Base-by-base conservation (phyloP, 2,329 filamentous ascomycete genomes). In the Nectriaceae sp. region DNA sequence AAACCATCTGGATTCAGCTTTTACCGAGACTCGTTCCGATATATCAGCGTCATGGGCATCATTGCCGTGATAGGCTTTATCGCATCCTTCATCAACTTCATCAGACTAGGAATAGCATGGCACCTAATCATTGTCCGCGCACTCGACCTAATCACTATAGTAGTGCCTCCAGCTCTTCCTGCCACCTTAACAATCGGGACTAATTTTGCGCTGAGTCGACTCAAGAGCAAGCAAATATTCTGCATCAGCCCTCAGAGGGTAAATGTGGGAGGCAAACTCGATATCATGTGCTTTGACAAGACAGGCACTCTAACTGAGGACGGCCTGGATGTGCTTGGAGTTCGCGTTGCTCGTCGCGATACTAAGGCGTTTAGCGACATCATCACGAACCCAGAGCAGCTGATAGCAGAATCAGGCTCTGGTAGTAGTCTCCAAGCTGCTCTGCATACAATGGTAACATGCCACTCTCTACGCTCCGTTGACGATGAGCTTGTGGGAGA, bases 1-100 rank as follows among this genome's bases (percentile, higher is more conserved):
- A 99, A 99, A 65, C 94, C 94, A 2, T 96, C 93, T 1, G 93
- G 93, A 0, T 99, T 99, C 81, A 97, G 95, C 63, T 99, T 99
- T 67, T 99, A 99, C 68, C 84, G 90, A 36, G 94, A 99, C 68
- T 97, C 93, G 0, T 99, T 99, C 72, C 85, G 92, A 19, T 99
- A 99, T 67, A 97, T 99, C 51, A 91, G 89, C 4, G 94, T 99
- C 51, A 99, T 99, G 94, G 93, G 82, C 5, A 74, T 85, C 36
- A 86, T 99, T 60, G 95, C 94, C 19, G 73, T 85, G 41, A 69
- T 97, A 42, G 94, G 95, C 0, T 99, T 99, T 64, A 75, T 92
- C 19, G 91, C 88, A 1, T 97, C 94, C 0, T 87, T 99, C 59
- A 75, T 96, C 70, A 99, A 99, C 69, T 99, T 99, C 66, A 75